Conservation (phyloP, 768 basidiomycete genomes). For the Agaricus subrufescens region DNA sequence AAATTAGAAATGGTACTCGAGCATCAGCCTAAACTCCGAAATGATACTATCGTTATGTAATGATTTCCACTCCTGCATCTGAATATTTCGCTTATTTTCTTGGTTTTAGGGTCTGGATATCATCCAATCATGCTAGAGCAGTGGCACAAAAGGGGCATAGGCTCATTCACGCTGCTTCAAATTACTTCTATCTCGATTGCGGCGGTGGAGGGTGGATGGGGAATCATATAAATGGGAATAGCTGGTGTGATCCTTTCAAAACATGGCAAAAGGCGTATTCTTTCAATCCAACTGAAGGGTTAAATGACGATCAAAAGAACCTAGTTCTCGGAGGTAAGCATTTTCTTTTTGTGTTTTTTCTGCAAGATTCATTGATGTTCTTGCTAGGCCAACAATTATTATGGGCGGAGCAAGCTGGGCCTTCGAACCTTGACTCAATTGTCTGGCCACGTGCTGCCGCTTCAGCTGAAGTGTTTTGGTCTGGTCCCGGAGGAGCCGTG, state of each 20-base stretch:
- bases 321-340: constrained; percentile 64
- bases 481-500: constrained; percentile 44
- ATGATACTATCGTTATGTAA: constrained; percentile 54
- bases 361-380: not conserved
- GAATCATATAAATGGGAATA: constrained; percentile 39
- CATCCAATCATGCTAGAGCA: constrained; percentile 48
- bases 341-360: constrained; percentile 12
- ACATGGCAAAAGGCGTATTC: constrained; percentile 75
- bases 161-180: constrained; percentile 64
- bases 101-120: constrained; percentile 61
- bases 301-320: constrained; percentile 42
- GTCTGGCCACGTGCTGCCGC: constrained; percentile 74
- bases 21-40: constrained; percentile 38
- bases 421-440: constrained; percentile 60
- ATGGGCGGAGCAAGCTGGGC: constrained; percentile 71
- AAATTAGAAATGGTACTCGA: constrained; percentile 62
- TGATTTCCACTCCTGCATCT: not conserved
- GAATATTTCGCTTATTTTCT: not conserved
- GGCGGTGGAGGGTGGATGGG: constrained; percentile 73
- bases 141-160: constrained; percentile 57
- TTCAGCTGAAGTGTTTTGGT: constrained; percentile 74
- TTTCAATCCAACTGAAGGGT: constrained; percentile 62
- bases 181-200: constrained; percentile 82
- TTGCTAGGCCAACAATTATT: constrained; percentile 54
- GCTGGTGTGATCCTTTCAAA: constrained; percentile 80